phyloP scores from a whole-genome alignment of 768 basidiomycete genomes.

The Cyclocybe cylindracea region DNA sequence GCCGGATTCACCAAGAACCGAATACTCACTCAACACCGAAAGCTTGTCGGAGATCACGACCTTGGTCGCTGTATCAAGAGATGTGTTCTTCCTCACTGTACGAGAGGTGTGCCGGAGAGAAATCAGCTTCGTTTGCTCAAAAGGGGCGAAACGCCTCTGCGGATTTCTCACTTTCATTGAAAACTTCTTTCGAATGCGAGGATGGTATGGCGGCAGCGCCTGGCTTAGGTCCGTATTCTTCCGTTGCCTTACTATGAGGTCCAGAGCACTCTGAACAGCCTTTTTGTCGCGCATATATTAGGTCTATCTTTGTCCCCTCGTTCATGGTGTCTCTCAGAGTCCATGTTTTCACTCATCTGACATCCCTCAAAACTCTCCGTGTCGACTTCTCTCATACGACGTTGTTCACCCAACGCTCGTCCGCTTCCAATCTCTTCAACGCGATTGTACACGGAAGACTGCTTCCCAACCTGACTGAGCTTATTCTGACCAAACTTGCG shows the following conservation, averaged over 20 bases:
- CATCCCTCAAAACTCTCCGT: slow-evolving; percentile 36
- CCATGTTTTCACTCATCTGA: slow-evolving; percentile 28
- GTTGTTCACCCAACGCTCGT: slow-evolving; percentile 43
- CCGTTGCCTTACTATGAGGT: too few relatives aligned
- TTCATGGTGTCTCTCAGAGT: slow-evolving; percentile 27
- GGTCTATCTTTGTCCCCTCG: slow-evolving; percentile 32
- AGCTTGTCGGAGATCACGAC: too few relatives aligned
- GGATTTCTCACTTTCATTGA: slow-evolving; percentile 11
- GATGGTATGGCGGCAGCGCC: slow-evolving; percentile 29
- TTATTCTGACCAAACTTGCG: slow-evolving; percentile 57
- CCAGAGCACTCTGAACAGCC: background rate
- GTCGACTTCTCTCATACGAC: slow-evolving; percentile 45
- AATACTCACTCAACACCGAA: too few relatives aligned
- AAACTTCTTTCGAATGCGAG: slow-evolving; percentile 8
- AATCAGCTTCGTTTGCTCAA: slow-evolving; percentile 24
- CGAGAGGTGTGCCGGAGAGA: background rate
- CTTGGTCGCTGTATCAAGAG: too few relatives aligned
- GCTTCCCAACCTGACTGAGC: slow-evolving; percentile 39
- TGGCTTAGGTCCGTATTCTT: slow-evolving; percentile 48
- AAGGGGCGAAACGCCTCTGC: slow-evolving; percentile 15
- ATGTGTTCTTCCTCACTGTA: too few relatives aligned
- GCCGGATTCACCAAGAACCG: too few relatives aligned
- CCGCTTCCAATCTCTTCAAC: slow-evolving; percentile 31
- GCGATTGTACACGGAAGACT: slow-evolving; percentile 29
- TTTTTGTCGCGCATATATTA: slow-evolving; percentile 20